Percentiles rank a stretch among this genome's conserved stretches.
These are phyloP conservation scores for Hyaloperonospora brassicae DNA, from an alignment of 352 stramenopile genomes.

Conservation along the genomic window DNA sequence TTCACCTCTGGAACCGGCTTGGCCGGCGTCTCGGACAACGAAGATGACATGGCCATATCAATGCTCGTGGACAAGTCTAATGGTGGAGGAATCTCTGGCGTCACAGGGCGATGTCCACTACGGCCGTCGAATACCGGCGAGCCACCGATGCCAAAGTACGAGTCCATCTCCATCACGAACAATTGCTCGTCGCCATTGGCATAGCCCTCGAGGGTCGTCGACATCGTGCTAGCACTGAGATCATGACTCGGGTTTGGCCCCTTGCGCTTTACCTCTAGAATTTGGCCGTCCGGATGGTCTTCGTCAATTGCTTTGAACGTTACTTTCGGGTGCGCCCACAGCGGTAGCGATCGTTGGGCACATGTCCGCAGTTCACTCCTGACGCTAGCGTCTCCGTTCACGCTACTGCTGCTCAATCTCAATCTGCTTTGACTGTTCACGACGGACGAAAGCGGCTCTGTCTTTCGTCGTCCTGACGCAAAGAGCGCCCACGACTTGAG, in stretches of 20 bases:
- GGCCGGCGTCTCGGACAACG: constrained; percentile 34
- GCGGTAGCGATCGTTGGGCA: constrained; percentile 45
- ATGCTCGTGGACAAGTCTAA: constrained; percentile 62
- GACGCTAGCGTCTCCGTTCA: constrained; percentile 13
- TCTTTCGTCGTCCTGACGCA: constrained; percentile 23
- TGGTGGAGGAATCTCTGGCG: constrained; percentile 40
- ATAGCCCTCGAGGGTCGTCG: constrained; percentile 23
- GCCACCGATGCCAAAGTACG: constrained; percentile 75
- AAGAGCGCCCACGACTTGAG: constrained; percentile 58
- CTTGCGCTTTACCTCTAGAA: constrained; percentile 72
- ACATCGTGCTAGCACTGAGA: constrained; percentile 22
- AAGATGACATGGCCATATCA: constrained; percentile 72
- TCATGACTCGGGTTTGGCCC: constrained; percentile 45
- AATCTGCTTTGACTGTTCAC: constrained; percentile 8
- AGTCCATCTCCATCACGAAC: constrained; percentile 84
- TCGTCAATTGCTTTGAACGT: constrained; percentile 51
- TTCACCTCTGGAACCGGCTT: constrained; percentile 24
- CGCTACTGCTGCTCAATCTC: constrained; percentile 3
- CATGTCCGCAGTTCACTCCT: constrained; percentile 69
- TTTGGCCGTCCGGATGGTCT: constrained; percentile 37
- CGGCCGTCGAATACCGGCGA: constrained; percentile 64
- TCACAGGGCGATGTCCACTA: constrained; percentile 7
- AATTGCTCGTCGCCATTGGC: constrained; percentile 55
- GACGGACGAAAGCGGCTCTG: constrained; percentile 14
- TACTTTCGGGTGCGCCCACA: constrained; percentile 76